phyloP scores from a whole-genome alignment of 1,284 basidiomycete species.

The Hemileia vastatrix region DNA sequence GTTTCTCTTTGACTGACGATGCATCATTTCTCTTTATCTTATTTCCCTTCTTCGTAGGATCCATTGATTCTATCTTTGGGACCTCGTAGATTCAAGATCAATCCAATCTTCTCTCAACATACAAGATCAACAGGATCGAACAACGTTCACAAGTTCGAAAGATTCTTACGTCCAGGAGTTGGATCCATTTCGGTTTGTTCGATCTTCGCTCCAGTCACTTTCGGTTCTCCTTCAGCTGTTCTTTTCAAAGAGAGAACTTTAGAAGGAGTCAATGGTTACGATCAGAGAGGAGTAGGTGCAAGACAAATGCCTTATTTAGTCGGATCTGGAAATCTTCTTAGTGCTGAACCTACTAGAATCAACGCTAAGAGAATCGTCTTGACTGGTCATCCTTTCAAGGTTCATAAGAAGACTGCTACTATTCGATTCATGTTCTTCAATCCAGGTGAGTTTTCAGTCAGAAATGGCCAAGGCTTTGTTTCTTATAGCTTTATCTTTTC shows the following conservation, averaged over 20 bases:
- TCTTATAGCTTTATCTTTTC: constrained; percentile 27
- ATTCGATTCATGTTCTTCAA: constrained; percentile 99
- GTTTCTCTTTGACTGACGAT: constrained; percentile 2
- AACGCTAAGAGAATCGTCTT: constrained; percentile 84
- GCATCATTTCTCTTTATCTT: background rate
- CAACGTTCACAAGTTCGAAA: constrained; percentile 94
- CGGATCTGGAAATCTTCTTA: constrained; percentile 76
- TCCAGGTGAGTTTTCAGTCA: constrained; percentile 50
- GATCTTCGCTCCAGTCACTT: constrained; percentile 75
- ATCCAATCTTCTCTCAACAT: constrained; percentile 85
- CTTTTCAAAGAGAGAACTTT: constrained; percentile 31
- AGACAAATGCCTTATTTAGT: constrained; percentile 62
- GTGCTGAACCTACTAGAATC: constrained; percentile 83
- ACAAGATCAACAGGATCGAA: constrained; percentile 80
- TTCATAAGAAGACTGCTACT: constrained; percentile 94
- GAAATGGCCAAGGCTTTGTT: constrained; percentile 1
- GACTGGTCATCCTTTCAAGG: constrained; percentile 91
- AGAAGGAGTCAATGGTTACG: constrained; percentile 36
- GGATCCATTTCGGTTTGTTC: constrained; percentile 78
- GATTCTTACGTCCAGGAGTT: constrained; percentile 69
- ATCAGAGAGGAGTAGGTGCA: constrained; percentile 37
- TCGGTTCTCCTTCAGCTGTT: constrained; percentile 54
- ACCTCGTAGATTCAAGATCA: constrained; percentile 69
- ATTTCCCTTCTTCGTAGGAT: constrained; percentile 52
- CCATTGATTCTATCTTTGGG: constrained; percentile 79